phyloP scores from a whole-genome alignment of 441 rosid genomes.

The Populus hybrid region DNA sequence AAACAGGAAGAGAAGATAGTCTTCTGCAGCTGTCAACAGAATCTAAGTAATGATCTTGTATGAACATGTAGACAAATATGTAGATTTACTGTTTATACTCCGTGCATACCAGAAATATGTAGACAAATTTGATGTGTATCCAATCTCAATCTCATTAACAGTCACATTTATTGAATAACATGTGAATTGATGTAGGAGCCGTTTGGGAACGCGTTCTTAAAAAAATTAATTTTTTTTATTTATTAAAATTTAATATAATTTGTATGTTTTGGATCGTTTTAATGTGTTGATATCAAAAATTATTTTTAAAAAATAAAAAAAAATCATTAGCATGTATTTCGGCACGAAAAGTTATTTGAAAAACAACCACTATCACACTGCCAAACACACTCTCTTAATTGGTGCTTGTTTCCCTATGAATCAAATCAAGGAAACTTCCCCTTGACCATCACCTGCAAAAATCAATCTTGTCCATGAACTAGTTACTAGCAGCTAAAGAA shows the following conservation, averaged over 20 bases:
- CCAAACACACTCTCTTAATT: not conserved
- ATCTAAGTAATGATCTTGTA: not conserved
- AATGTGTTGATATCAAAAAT: too few species aligned
- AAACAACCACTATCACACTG: too few species aligned
- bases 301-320: too few species aligned
- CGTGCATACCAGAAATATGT: not conserved
- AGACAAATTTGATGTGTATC: not conserved
- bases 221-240: too few species aligned
- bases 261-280: too few species aligned
- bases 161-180: not conserved
- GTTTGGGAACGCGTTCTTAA: too few species aligned
- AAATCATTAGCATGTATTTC: too few species aligned
- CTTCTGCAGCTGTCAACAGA: slow-evolving; percentile 1
- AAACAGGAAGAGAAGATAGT: not conserved
- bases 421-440: not conserved
- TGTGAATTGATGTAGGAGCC: not conserved
- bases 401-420: not conserved
- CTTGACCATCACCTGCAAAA: not conserved
- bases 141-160: not conserved
- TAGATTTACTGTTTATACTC: not conserved
- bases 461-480: not conserved
- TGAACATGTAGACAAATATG: too few species aligned
- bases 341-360: too few species aligned
- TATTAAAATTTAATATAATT: too few species aligned
- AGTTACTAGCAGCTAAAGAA: not conserved